Conservation (phyloP, 2,329 filamentous ascomycete genomes). For the Colletotrichum tropicicola region DNA sequence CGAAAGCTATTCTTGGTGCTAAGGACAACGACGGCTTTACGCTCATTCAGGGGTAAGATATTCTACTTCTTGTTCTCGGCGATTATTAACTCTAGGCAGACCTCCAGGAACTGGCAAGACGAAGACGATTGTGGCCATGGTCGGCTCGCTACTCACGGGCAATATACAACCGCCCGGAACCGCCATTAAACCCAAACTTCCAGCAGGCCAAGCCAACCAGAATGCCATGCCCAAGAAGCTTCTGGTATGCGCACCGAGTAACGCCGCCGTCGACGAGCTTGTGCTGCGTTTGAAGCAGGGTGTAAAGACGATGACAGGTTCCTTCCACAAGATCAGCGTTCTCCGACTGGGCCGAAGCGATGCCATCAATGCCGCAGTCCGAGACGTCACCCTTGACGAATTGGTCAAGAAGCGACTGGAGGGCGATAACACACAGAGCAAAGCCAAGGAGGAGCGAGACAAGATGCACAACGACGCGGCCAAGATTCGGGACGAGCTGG, state of each 20-base stretch:
- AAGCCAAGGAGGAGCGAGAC: constrained; percentile 64
- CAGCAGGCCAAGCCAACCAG: constrained; percentile 43
- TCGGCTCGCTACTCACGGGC: constrained; percentile 82
- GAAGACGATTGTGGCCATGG: constrained; percentile 96
- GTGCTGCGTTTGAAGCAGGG: constrained; percentile 92
- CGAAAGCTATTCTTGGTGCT: constrained; percentile 89
- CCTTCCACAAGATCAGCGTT: constrained; percentile 81
- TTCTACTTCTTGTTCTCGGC: constrained; percentile 13
- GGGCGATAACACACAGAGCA: constrained; percentile 65
- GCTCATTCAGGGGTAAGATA: constrained; percentile 83
- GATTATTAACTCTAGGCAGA: constrained; percentile 52
- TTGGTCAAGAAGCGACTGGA: constrained; percentile 81
- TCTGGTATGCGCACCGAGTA: constrained; percentile 96
- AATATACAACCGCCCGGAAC: constrained; percentile 52
- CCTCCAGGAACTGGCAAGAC: constrained; percentile 98
- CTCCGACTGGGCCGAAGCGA: constrained; percentile 91
- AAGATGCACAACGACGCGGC: constrained; percentile 70
- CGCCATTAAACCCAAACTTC: constrained; percentile 41
- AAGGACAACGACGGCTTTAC: constrained; percentile 98
- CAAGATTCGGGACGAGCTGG: constrained; percentile 80
- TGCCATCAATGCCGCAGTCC: constrained; percentile 88
- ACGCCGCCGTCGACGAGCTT: constrained; percentile 95
- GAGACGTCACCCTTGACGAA: constrained; percentile 93
- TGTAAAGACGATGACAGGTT: constrained; percentile 79
- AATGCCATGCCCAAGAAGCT: constrained; percentile 76